These are phyloP conservation scores for Croton setiger DNA, from an alignment of 441 rosid species.

Conservation along the genomic window DNA sequence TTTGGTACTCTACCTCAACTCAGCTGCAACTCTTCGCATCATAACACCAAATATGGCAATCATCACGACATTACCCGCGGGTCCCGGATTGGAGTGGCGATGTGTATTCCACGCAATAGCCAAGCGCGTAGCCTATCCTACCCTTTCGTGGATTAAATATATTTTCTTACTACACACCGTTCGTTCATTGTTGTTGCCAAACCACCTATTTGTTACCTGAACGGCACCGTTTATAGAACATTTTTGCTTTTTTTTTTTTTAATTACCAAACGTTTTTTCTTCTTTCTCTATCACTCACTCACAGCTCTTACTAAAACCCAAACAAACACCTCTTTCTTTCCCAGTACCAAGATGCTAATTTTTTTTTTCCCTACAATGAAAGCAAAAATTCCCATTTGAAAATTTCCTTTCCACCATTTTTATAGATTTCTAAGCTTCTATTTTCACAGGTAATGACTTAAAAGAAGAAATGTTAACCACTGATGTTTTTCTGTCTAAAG, in stretches of 20 bases:
- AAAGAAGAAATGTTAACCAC: background rate
- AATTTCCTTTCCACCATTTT: constrained; percentile 1
- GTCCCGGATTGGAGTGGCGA: no score
- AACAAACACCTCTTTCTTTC: background rate
- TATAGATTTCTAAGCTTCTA: no score
- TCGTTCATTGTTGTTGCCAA: no score
- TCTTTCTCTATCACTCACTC: constrained; percentile 6
- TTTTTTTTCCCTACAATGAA: background rate
- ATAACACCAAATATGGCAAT: background rate
- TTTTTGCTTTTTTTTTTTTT: background rate
- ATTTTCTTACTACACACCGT: background rate
- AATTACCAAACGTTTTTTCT: constrained; percentile 6
- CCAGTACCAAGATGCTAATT: background rate
- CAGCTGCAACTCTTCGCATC: background rate
- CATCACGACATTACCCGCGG: background rate
- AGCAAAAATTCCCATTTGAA: background rate
- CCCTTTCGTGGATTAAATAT: no score
- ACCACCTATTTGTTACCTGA: background rate
- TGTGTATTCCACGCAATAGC: no score
- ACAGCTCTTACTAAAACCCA: background rate
- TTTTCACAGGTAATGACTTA: background rate
- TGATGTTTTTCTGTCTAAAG: background rate
- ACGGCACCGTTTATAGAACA: background rate
- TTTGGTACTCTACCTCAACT: constrained; percentile 10
- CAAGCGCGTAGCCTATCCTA: no score